Evolutionary conservation across 495 filamentous ascomycete species (phyloP), one percentile per base, ranked within the genome.

Genomic region (Podospora didyma): DNA sequence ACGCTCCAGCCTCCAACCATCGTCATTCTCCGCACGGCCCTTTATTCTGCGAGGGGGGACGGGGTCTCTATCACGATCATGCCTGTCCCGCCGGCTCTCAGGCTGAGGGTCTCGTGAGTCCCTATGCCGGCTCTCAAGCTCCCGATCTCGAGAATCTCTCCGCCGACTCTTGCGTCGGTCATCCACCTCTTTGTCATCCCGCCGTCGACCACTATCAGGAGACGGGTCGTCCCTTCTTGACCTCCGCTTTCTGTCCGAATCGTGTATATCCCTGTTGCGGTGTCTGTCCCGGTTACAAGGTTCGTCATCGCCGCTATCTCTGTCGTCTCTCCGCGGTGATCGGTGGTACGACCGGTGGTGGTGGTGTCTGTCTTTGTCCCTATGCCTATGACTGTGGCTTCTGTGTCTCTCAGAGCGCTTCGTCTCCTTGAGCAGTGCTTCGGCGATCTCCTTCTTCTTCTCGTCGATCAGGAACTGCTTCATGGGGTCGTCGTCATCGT

Each of bases 401-500:
- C 61, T 67, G 10, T 66, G 72, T 59, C 61, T 70, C 51, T 73
- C 73, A 24, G 46, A 65, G 46, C 65, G 63, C 46, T 49, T 74
- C 56, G 77, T 75, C 53, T 80, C 71, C 59, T 72, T 82, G 58
- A 79, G 77, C 61, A 89, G 64, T 1, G 90, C 92, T 49, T 74
- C 79, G 34, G 86, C 82, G 34, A 96, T 83, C 69, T 96, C 90
- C 60, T 91, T 88, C 65, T 87, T 89, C 81, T 96, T 96, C 74
- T 94, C 87, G 45, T 90, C 77, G 22, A 97, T 81, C 49, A 96
- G 69, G 66, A 89, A 95, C 50, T 84, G 83, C 73, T 96, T 97
- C 94, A 97, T 97, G 2, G 94, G 93, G 73, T 98, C 93, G 62
- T 97, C 94, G 21, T 97, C 92, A 60, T 97, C 93, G 60, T 95